phyloP scores from a whole-genome alignment of 2,329 filamentous ascomycete species.

The Aspergillus versicolor region DNA sequence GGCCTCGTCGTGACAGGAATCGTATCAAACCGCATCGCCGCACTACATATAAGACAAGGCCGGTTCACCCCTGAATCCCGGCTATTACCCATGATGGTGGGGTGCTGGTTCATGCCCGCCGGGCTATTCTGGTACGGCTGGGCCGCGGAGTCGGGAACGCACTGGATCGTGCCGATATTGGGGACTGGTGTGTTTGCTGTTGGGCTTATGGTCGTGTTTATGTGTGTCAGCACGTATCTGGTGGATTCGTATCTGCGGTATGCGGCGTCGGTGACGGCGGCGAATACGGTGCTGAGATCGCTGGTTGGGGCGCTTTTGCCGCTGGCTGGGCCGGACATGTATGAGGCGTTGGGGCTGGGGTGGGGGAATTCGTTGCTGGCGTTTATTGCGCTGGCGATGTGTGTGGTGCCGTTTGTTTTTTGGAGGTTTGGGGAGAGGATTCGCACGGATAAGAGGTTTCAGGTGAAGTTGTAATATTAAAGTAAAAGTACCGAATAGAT shows the following conservation, averaged over 20 bases:
- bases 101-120: constrained; percentile 50
- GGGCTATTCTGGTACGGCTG: constrained; percentile 44
- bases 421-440: constrained; percentile 19
- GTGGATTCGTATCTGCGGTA: constrained; percentile 61
- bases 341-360: constrained; percentile 56
- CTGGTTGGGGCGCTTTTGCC: constrained; percentile 59
- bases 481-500: no score
- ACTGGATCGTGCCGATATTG: constrained; percentile 60
- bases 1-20: constrained; percentile 33
- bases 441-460: constrained; percentile 17
- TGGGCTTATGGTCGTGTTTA: constrained; percentile 36
- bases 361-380: constrained; percentile 59
- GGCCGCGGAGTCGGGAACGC: constrained; percentile 48
- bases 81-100: constrained; percentile 53
- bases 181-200: constrained; percentile 45
- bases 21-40: constrained; percentile 20
- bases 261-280: constrained; percentile 64
- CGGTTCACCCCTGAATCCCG: constrained; percentile 44
- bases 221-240: constrained; percentile 62
- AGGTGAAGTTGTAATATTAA: constrained; percentile 12
- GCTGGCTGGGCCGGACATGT: constrained; percentile 59
- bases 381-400: constrained; percentile 50
- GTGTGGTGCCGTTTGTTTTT: constrained; percentile 44
- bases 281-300: constrained; percentile 34
- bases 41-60: constrained; percentile 24